phyloP scores from a whole-genome alignment of 345 rosid genomes.

The Citrus mangshanensis region DNA sequence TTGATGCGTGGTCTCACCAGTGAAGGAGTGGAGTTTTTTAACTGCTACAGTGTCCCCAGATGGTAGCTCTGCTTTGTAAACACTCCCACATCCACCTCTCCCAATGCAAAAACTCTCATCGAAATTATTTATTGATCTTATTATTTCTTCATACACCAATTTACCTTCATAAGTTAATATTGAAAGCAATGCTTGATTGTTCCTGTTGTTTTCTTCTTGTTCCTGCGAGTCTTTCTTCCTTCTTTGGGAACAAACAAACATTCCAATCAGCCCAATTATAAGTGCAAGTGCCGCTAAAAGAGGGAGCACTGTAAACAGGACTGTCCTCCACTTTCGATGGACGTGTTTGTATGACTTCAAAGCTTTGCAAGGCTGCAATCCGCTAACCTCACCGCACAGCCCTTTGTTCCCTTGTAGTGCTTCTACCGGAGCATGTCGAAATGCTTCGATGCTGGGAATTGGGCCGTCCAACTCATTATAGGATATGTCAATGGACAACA shows the following conservation, averaged over 20 bases:
- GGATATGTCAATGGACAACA: slow-evolving; percentile 2
- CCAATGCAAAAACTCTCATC: slow-evolving; percentile 14
- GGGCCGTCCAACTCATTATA: slow-evolving; percentile 17
- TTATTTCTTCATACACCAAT: neutral
- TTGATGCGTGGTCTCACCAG: neutral
- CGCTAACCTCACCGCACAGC: slow-evolving; percentile 16
- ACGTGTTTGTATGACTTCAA: neutral
- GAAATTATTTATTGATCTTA: slow-evolving; percentile 14
- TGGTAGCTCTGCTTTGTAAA: neutral
- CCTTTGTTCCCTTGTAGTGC: slow-evolving; percentile 15
- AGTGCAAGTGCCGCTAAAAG: neutral
- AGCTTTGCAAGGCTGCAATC: neutral
- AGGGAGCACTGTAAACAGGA: neutral
- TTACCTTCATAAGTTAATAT: slow-evolving; percentile 15
- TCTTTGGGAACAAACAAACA: neutral
- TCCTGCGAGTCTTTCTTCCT: neutral
- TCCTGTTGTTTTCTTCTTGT: neutral
- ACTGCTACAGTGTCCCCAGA: slow-evolving; percentile 8
- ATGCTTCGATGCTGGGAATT: slow-evolving; percentile 23
- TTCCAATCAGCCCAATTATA: neutral
- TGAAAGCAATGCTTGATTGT: neutral
- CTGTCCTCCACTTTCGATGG: neutral
- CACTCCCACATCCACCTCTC: slow-evolving; percentile 10
- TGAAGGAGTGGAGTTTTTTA: neutral
- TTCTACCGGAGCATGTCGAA: slow-evolving; percentile 7